phyloP scores from a whole-genome alignment of 768 basidiomycete genomes.

The Phlegmacium glaucopus region DNA sequence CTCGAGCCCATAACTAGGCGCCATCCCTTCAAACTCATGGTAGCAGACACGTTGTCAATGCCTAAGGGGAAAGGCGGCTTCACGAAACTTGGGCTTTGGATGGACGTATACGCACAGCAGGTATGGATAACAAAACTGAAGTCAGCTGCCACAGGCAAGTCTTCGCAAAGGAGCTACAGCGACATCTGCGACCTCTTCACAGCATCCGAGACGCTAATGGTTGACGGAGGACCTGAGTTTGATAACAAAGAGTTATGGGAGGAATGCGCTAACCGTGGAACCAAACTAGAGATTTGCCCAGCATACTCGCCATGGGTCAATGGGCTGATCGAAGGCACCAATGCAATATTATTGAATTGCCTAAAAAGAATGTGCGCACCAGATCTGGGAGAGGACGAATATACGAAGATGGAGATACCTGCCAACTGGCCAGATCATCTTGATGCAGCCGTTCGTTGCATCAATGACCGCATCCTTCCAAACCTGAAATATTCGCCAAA shows the following conservation, averaged over 20 bases:
- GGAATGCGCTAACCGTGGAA: no score
- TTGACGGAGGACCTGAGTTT: no score
- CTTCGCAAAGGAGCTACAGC: constrained; percentile 16
- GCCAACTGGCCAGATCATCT: constrained; percentile 30
- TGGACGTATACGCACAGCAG: constrained; percentile 29
- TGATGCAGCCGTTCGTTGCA: constrained; percentile 18
- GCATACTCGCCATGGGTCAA: no score
- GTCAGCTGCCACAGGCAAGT: constrained; percentile 21
- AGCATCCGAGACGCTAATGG: constrained; percentile 22
- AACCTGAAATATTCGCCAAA: constrained; percentile 22
- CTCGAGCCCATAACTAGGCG: constrained; percentile 32
- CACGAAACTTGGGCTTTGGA: constrained; percentile 22
- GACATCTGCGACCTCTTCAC: constrained; percentile 21
- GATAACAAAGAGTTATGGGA: no score
- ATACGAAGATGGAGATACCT: constrained; percentile 18
- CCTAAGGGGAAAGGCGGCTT: constrained; percentile 29
- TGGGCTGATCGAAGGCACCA: constrained; percentile 19
- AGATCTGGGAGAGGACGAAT: constrained; percentile 15
- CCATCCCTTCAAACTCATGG: constrained; percentile 37
- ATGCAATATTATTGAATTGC: constrained; percentile 24
- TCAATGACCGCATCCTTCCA: constrained; percentile 25
- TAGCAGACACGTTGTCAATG: constrained; percentile 31
- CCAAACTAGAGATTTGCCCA: no score
- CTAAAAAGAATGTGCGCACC: constrained; percentile 32
- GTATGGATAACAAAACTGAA: constrained; percentile 29